These are phyloP conservation scores for Umbelopsis sp. DNA, from an alignment of 192 early-diverging fungal genomes.

Conservation along the genomic window DNA sequence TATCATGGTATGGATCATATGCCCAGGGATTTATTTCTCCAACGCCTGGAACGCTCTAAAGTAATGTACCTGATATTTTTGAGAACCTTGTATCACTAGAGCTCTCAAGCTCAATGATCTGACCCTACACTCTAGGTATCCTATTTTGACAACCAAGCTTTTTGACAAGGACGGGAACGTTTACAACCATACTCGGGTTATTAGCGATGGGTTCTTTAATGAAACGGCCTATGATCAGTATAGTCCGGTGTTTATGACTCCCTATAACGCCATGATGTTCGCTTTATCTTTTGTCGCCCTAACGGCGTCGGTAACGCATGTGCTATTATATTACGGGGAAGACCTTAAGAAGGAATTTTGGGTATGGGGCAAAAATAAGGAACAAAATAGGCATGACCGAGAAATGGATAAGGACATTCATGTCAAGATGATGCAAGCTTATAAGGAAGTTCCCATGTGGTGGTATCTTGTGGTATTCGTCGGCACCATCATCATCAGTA, in stretches of 20 bases:
- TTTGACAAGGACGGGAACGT: slow-evolving; percentile 25
- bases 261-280: slow-evolving; percentile 60
- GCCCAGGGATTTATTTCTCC: slow-evolving; percentile 58
- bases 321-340: slow-evolving; percentile 57
- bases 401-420: slow-evolving; percentile 55
- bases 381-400: slow-evolving; percentile 25
- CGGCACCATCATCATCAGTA: slow-evolving; percentile 46
- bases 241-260: slow-evolving; percentile 54
- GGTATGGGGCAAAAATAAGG: slow-evolving; percentile 46
- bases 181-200: slow-evolving; percentile 14
- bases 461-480: slow-evolving; percentile 65
- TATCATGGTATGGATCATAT: slow-evolving; percentile 53
- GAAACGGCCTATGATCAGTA: slow-evolving; percentile 46
- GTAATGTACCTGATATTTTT: background rate
- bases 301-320: slow-evolving; percentile 60
- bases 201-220: slow-evolving; percentile 51
- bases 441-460: slow-evolving; percentile 71
- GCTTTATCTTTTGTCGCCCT: slow-evolving; percentile 60
- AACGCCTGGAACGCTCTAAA: slow-evolving; percentile 53
- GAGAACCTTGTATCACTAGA: too few relatives aligned
- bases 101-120: slow-evolving; percentile 25
- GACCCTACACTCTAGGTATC: slow-evolving; percentile 40
- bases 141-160: slow-evolving; percentile 42
- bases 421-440: slow-evolving; percentile 63
- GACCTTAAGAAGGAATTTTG: slow-evolving; percentile 52